Evolutionary conservation across 2,329 filamentous ascomycete species (phyloP), one percentile per base, ranked within the genome.

Genomic region (Colletotrichum cuscutae): DNA sequence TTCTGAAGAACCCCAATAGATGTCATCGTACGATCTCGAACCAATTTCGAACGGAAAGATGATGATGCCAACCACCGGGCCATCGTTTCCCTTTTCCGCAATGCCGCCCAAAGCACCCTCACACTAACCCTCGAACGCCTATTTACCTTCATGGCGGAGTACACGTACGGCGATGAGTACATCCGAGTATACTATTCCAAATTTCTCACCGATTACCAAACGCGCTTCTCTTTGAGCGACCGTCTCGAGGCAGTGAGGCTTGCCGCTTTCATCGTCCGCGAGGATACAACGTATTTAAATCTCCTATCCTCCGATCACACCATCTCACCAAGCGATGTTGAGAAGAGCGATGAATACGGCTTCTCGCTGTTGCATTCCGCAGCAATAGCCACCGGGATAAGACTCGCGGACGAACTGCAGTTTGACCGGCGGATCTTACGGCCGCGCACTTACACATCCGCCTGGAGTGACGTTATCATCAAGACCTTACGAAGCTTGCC

Each of bases 341-440:
- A 11, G 0, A 26, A 66, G 0, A 80, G 79, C 6, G 79, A 24
- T 0, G 35, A 30, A 1, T 71, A 76, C 1, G 64, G 69, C 0
- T 0, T 79, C 1, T 80, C 78, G 0, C 63, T 80, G 0, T 11
- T 80, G 2, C 79, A 80, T 15, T 80, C 79, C 0, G 64, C 26
- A 0, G 79, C 77, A 1, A 12, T 80, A 12, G 72, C 72, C 0
- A 11, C 79, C 7, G 46, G 77, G 0, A 76, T 75, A 2, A 35
- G 32, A 35, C 32, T 35, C 32, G 32, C 32, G 32, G 32, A 35
- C 32, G 32, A 35, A 12, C 9, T 35, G 32, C 32, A 35, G 6
- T 35, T 35, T 35, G 32, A 35, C 11, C 32, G 11, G 32, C 32
- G 32, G 32, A 35, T 35, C 32, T 9, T 35, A 35, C 32, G 32